phyloP scores from a whole-genome alignment of 805 yeast genomes.

The Suhomyces sp. region DNA sequence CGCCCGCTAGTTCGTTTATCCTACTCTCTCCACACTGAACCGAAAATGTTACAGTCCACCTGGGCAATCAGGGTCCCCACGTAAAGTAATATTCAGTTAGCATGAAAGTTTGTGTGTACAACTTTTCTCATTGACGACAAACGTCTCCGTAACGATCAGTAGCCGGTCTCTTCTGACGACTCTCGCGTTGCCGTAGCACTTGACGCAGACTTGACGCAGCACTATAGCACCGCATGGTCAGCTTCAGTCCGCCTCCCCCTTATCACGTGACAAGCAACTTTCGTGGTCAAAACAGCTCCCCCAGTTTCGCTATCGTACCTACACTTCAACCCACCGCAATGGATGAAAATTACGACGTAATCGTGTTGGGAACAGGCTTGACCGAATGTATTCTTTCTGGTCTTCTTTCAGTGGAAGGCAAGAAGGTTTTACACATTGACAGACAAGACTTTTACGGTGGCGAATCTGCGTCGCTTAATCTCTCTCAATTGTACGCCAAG shows the following conservation, averaged over 20 bases:
- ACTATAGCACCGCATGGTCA: neutral
- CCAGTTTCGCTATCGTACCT: neutral
- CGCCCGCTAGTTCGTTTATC: neutral
- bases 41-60: neutral
- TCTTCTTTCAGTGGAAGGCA: constrained; percentile 92
- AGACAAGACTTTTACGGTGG: constrained; percentile 96
- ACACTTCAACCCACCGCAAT: constrained; percentile 31
- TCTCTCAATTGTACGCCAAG: constrained; percentile 68
- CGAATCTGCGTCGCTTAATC: constrained; percentile 80
- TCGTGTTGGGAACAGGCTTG: constrained; percentile 91
- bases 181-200: too few species aligned
- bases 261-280: neutral
- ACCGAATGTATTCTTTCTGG: constrained; percentile 97
- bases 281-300: neutral
- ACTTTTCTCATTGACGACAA: too few species aligned
- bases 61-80: neutral
- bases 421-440: constrained; percentile 94
- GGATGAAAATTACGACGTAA: constrained; percentile 97
- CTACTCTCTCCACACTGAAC: neutral
- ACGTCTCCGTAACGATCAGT: too few species aligned
- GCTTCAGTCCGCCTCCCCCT: neutral
- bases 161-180: neutral
- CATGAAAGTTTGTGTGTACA: too few species aligned
- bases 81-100: too few species aligned
- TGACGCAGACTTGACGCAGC: too few species aligned